Percentiles rank a stretch among this genome's conserved stretches.
These are phyloP conservation scores for Verruconis gallopava DNA, from an alignment of 2,329 filamentous ascomycete species.

Conservation along the genomic window DNA sequence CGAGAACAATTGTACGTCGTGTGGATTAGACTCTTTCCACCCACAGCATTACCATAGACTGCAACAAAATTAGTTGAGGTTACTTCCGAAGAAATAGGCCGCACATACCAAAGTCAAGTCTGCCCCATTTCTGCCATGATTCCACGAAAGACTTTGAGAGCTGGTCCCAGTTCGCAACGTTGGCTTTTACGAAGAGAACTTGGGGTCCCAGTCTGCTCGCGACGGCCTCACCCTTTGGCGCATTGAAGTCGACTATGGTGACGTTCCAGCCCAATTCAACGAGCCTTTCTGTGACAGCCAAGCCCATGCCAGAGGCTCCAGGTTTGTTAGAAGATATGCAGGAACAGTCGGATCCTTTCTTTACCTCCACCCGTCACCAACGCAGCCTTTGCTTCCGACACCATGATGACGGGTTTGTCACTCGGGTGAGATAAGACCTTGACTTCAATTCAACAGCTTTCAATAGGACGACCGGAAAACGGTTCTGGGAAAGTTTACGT, in stretches of 20 bases:
- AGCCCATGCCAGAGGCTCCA: constrained; percentile 5
- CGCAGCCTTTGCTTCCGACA: neutral
- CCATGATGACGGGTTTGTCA: neutral
- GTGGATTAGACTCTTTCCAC: neutral
- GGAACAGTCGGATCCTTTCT: neutral
- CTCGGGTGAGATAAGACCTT: too few relatives aligned
- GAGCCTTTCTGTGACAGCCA: neutral
- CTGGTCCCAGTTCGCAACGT: neutral
- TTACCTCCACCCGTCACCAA: neutral
- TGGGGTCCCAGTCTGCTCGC: neutral
- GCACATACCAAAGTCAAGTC: too few relatives aligned
- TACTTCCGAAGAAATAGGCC: too few relatives aligned
- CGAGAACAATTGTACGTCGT: neutral
- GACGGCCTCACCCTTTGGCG: neutral
- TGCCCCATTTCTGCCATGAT: neutral
- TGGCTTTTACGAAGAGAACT: neutral
- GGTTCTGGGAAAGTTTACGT: too few relatives aligned
- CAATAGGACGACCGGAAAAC: too few relatives aligned
- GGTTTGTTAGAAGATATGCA: neutral
- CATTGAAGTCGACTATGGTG: constrained; percentile 2
- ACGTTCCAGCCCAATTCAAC: constrained; percentile 5
- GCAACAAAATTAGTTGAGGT: too few relatives aligned
- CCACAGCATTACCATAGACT: neutral
- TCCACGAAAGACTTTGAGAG: neutral
- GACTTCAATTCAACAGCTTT: neutral